Percentiles rank a stretch among this genome's conserved stretches.
These are phyloP conservation scores for Didymella sp. DNA, from an alignment of 2,329 filamentous ascomycete genomes.

Conservation along the genomic window DNA sequence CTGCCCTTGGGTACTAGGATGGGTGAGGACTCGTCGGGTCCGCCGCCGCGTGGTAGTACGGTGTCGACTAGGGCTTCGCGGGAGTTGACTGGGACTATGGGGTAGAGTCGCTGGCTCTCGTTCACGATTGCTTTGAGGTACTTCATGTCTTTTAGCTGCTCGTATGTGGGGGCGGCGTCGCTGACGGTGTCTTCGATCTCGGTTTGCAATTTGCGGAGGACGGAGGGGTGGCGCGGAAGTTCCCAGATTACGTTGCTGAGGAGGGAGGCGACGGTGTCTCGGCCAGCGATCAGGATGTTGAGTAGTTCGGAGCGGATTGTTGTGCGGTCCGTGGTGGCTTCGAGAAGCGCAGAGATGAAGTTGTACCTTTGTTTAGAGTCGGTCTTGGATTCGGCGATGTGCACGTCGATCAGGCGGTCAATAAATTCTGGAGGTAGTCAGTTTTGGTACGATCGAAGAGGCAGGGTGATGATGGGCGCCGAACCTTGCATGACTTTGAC, in stretches of 20 bases:
- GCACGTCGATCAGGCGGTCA: constrained; percentile 7
- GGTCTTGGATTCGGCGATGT: neutral
- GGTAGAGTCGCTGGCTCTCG: constrained; percentile 42
- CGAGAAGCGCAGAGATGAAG: constrained; percentile 35
- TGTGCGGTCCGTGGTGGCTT: constrained; percentile 23
- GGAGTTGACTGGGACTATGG: constrained; percentile 41
- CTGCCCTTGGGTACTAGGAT: constrained; percentile 39
- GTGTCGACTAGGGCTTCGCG: constrained; percentile 39
- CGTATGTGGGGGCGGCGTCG: constrained; percentile 28
- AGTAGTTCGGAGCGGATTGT: constrained; percentile 40
- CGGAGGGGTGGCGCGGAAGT: constrained; percentile 45
- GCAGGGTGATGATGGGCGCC: neutral
- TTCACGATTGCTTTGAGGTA: constrained; percentile 41
- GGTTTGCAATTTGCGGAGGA: constrained; percentile 41
- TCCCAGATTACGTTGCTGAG: constrained; percentile 46
- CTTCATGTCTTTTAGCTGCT: constrained; percentile 40
- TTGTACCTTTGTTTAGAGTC: constrained; percentile 23
- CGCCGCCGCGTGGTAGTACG: constrained; percentile 41
- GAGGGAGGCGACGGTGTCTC: constrained; percentile 43
- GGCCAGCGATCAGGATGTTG: constrained; percentile 46
- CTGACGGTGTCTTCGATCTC: constrained; percentile 57
- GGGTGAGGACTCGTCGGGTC: constrained; percentile 33
- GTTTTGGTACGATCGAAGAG: neutral
- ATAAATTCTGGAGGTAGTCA: constrained; percentile 6
- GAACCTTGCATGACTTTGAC: constrained; percentile 29